Percentiles rank a stretch among this genome's conserved stretches.
Evolutionary conservation across 768 basidiomycete species (phyloP).

Genomic region (Glaciozyma martinii): DNA sequence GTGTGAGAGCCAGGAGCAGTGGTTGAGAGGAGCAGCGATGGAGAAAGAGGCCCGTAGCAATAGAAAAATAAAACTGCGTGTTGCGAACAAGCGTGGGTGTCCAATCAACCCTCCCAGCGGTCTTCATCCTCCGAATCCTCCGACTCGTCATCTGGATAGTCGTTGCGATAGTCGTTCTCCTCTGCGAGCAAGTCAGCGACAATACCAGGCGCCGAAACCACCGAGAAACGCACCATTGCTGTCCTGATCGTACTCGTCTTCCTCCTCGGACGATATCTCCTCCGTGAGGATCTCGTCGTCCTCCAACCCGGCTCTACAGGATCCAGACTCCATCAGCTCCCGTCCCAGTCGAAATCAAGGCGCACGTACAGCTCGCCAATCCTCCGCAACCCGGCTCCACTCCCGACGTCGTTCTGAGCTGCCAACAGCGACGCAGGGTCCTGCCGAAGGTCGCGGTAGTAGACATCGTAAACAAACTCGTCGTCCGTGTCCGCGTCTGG

Average conservation of each 20-base stretch:
- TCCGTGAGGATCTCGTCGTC: slow-evolving; percentile 20
- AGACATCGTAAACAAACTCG: slow-evolving; percentile 35
- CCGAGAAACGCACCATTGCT: slow-evolving; percentile 5
- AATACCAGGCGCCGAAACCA: not conserved
- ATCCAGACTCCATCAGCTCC: not conserved
- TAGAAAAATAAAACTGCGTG: too few relatives aligned
- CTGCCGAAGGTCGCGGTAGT: slow-evolving; percentile 23
- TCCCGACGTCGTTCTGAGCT: not conserved
- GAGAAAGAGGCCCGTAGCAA: too few relatives aligned
- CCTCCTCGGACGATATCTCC: slow-evolving; percentile 15
- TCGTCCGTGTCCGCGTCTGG: slow-evolving; percentile 13
- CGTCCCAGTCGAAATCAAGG: not conserved
- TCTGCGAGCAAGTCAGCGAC: slow-evolving; percentile 12
- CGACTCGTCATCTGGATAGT: slow-evolving; percentile 32
- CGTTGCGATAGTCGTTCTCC: slow-evolving; percentile 34
- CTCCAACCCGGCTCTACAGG: slow-evolving; percentile 22
- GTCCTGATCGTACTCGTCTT: slow-evolving; percentile 32
- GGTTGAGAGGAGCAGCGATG: too few relatives aligned
- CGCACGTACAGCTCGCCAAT: slow-evolving; percentile 31
- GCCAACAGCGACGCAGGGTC: not conserved
- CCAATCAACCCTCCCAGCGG: not conserved
- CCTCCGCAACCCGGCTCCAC: slow-evolving; percentile 23
- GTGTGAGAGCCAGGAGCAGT: too few relatives aligned
- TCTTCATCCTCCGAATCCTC: not conserved
- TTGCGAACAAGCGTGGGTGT: too few relatives aligned